Evolutionary conservation across 768 basidiomycete species (phyloP).

Genomic region (Rhodocollybia butyracea): DNA sequence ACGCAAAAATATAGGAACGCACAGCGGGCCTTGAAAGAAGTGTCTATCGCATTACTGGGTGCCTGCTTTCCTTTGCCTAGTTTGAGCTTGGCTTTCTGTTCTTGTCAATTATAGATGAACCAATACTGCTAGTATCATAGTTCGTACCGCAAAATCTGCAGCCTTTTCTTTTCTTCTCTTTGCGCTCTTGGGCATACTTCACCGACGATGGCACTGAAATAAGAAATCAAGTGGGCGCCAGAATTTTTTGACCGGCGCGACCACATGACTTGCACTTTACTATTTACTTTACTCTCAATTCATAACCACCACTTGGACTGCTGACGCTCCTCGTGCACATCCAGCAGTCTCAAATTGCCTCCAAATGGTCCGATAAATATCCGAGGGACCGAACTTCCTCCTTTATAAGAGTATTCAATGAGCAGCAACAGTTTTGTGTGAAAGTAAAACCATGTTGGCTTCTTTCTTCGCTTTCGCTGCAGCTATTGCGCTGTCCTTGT

Average conservation of each 20-base stretch:
- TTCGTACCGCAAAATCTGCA: slow-evolving; percentile 78
- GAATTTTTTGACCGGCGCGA: background rate
- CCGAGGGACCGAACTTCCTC: no score
- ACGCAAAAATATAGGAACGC: slow-evolving; percentile 25
- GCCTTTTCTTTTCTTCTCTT: slow-evolving; percentile 87
- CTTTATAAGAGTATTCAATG: no score
- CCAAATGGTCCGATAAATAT: no score
- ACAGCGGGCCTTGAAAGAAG: slow-evolving; percentile 95
- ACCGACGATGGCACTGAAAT: no score
- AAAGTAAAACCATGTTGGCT: no score
- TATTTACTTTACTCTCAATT: background rate
- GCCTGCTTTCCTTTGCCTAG: slow-evolving; percentile 91
- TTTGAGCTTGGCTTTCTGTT: slow-evolving; percentile 92
- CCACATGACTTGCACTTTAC: background rate
- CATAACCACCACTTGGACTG: background rate
- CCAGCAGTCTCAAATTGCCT: no score
- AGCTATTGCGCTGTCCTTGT: background rate
- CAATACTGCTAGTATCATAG: background rate
- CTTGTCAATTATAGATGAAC: slow-evolving; percentile 4
- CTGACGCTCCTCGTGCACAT: no score
- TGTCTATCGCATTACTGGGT: slow-evolving; percentile 86
- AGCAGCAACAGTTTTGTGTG: no score
- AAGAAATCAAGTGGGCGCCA: background rate
- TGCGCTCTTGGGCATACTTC: slow-evolving; percentile 88
- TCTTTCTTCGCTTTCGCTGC: background rate